Conservation (phyloP, 306 rosid genomes). For the Trifolium pratense region DNA sequence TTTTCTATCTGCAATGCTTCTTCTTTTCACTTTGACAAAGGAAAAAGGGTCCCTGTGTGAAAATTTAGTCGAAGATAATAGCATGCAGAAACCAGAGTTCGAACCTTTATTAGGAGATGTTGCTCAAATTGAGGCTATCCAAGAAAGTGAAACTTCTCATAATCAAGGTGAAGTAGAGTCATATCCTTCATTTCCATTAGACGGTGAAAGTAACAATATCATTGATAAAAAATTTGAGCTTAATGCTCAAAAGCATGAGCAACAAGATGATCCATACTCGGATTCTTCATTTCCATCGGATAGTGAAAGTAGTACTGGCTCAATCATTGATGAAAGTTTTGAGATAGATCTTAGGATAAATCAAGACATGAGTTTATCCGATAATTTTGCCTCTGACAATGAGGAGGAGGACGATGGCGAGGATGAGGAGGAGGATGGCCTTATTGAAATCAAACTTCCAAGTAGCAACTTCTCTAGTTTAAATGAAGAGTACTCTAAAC, state of each 20-base stretch:
- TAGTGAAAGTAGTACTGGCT: background rate
- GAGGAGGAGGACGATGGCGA: slow-evolving; percentile 31
- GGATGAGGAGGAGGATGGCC: slow-evolving; percentile 52
- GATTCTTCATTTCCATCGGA: background rate
- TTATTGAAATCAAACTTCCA: slow-evolving; percentile 70
- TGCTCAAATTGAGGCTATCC: background rate
- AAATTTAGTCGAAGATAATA: slow-evolving; percentile 27
- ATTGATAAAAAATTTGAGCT: background rate
- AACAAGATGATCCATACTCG: background rate
- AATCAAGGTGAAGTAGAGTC: slow-evolving; percentile 34
- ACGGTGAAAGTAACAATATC: slow-evolving; percentile 52
- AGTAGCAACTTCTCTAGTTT: slow-evolving; percentile 38
- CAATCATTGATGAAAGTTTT: slow-evolving; percentile 9
- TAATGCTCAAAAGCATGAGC: background rate
- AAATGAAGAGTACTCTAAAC: slow-evolving; percentile 44
- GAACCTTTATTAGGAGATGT: slow-evolving; percentile 26
- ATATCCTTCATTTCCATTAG: slow-evolving; percentile 51
- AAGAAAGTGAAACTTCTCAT: slow-evolving; percentile 1
- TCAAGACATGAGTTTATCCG: background rate
- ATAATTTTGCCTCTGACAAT: background rate
- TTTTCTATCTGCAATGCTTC: slow-evolving; percentile 52
- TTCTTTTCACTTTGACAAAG: slow-evolving; percentile 48
- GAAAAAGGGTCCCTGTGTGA: slow-evolving; percentile 42
- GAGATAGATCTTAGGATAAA: slow-evolving; percentile 39
- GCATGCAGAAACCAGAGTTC: slow-evolving; percentile 23